These are phyloP conservation scores for Akebia trifoliata DNA, from an alignment of 164 flowering plant species.

Conservation along the genomic window DNA sequence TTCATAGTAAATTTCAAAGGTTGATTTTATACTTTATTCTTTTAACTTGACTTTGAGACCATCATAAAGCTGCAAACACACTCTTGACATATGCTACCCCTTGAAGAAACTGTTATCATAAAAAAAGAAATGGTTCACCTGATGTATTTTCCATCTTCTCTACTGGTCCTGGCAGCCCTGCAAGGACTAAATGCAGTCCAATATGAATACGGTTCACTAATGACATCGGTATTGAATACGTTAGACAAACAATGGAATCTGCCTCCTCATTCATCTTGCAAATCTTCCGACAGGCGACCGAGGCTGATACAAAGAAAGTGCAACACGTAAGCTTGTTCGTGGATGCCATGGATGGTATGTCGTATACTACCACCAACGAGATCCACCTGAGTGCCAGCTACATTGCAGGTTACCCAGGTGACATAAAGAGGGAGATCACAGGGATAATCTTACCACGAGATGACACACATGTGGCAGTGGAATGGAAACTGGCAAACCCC, in stretches of 20 bases:
- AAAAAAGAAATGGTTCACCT: no score
- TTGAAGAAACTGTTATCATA: no score
- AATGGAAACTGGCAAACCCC: conserved; percentile 42
- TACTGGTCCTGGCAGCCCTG: conserved; percentile 12
- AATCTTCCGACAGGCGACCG: conserved; percentile 36
- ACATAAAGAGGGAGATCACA: conserved; percentile 42
- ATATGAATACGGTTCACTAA: conserved; percentile 29
- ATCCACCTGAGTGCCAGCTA: conserved; percentile 46
- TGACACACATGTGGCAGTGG: conserved; percentile 74
- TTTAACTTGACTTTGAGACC: no score
- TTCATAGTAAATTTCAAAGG: no score
- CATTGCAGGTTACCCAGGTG: conserved; percentile 35
- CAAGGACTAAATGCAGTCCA: conserved; percentile 30
- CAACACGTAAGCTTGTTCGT: conserved; percentile 29
- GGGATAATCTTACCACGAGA: conserved; percentile 62
- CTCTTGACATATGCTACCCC: no score
- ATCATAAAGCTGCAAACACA: no score
- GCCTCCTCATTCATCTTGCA: conserved; percentile 59
- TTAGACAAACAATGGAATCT: conserved; percentile 25
- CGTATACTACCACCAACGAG: conserved; percentile 35
- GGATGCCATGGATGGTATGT: conserved; percentile 42
- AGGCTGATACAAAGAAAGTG: conserved; percentile 38
- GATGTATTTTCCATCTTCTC: conserved; percentile 8
- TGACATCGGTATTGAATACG: conserved; percentile 37
- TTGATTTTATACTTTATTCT: no score